Evolutionary conservation across 306 rosid species (phyloP), one percentile per base, ranked within the genome.

Genomic region (Ceratonia siliqua): DNA sequence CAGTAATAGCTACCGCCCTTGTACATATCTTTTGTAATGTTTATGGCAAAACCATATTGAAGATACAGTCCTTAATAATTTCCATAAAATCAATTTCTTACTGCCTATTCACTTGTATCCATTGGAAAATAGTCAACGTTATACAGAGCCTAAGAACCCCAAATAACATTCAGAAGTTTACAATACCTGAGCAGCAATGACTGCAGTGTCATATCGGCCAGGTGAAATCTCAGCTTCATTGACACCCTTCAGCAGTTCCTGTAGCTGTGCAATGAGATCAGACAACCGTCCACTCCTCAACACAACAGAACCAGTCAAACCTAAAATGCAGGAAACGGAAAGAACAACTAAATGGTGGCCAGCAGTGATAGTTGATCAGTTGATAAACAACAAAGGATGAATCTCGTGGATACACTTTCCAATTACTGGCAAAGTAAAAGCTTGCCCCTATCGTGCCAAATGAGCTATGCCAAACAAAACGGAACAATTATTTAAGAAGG

Each of bases 251-350:
- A 87, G 82, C 56, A 88, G 76, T 45, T 87, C 96, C 63, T 92
- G 92, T 75, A 92, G 93, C 80, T 90, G 87, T 27, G 85, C 78
- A 73, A 90, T 78, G 25, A 90, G 75, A 75, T 86, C 89, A 63
- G 91, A 90, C 67, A 90, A 78, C 27, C 79, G 77, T 7, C 94
- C 96, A 5, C 83, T 87, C 82, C 85, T 83, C 79, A 92, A 82
- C 72, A 92, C 80, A 83, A 92, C 75, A 24, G 92, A 88, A 73
- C 92, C 83, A 58, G 94, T 89, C 87, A 90, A 82, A 58, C 98
- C 98, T 92, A 27, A 61, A 73, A 41, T 5, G 22, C 75, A 78
- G 20, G 14, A 18, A 39, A 58, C 30, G 5, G 45, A 54, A 2
- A 55, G 12, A 25, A 63, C 7, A 32, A 22, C 15, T 65, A 39